Evolutionary conservation across 2,329 filamentous ascomycete genomes (phyloP).

Genomic region (Trichoderma sp.): DNA sequence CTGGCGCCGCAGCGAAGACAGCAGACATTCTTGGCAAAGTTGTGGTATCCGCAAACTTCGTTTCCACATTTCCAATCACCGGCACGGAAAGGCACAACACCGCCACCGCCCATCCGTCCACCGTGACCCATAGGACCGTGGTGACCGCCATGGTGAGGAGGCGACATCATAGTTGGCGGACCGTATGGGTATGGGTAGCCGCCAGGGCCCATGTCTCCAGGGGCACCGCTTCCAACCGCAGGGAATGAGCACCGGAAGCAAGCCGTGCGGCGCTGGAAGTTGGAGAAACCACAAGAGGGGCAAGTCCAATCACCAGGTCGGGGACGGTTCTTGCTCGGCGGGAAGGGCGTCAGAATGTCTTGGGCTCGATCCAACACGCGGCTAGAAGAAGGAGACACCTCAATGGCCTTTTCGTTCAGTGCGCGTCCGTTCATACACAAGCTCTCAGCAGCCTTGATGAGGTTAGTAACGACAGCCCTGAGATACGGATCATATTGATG

Average conservation of each 20-base stretch:
- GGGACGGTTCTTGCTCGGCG: slow-evolving; percentile 96
- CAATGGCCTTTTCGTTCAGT: slow-evolving; percentile 97
- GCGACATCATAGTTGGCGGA: slow-evolving; percentile 77
- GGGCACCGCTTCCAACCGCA: slow-evolving; percentile 72
- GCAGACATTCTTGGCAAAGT: slow-evolving; percentile 99
- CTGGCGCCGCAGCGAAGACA: slow-evolving; percentile 95
- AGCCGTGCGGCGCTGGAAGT: slow-evolving; percentile 96
- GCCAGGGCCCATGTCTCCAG: slow-evolving; percentile 61
- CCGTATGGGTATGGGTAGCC: slow-evolving; percentile 58
- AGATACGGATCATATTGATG: neutral
- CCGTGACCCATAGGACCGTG: slow-evolving; percentile 55
- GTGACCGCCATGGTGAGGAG: slow-evolving; percentile 70
- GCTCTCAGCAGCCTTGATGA: slow-evolving; percentile 82
- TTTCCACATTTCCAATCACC: slow-evolving; percentile 99
- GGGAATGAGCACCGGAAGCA: slow-evolving; percentile 99
- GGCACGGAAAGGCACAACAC: slow-evolving; percentile 92
- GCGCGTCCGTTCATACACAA: slow-evolving; percentile 99
- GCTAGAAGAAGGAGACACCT: slow-evolving; percentile 96
- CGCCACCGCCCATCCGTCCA: slow-evolving; percentile 75
- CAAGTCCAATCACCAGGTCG: slow-evolving; percentile 98
- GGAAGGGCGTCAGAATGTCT: slow-evolving; percentile 95
- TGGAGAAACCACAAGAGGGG: slow-evolving; percentile 97
- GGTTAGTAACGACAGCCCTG: neutral
- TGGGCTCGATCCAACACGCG: slow-evolving; percentile 92
- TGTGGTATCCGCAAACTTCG: slow-evolving; percentile 96